A percentile compares a stretch with the other conserved stretches of the same genome.
phyloP scores from a whole-genome alignment of 148 eudicot genomes.

The Salicornia ramosissima region DNA sequence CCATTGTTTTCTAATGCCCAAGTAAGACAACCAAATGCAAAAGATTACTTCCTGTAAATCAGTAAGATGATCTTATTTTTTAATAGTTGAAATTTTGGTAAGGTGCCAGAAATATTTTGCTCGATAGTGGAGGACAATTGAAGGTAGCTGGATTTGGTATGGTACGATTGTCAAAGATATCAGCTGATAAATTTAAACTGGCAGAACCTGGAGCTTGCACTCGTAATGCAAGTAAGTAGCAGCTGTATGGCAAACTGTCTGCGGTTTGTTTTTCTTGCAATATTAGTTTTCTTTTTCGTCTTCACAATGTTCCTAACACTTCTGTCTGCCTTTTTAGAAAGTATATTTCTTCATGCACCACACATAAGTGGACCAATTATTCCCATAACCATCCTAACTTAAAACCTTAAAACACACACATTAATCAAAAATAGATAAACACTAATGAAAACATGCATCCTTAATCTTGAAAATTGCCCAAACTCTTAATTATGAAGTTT shows the following conservation, averaged over 20 bases:
- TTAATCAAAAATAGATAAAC: too few relatives aligned
- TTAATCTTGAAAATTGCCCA: too few relatives aligned
- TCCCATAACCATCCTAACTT: too few relatives aligned
- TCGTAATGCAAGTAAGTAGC: constrained; percentile 63
- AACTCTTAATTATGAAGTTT: too few relatives aligned
- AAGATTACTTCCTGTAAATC: constrained; percentile 22
- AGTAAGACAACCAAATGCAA: constrained; percentile 76
- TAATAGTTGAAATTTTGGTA: constrained; percentile 76
- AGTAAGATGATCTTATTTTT: constrained; percentile 29
- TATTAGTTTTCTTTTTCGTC: background rate
- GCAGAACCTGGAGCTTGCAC: constrained; percentile 40
- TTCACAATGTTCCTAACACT: background rate
- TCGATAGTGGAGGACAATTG: constrained; percentile 82
- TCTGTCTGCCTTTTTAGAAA: background rate
- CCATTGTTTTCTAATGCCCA: constrained; percentile 84
- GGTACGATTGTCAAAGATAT: constrained; percentile 58
- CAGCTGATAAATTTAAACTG: constrained; percentile 69
- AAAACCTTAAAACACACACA: too few relatives aligned
- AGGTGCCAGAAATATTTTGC: constrained; percentile 99
- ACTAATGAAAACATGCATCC: too few relatives aligned
- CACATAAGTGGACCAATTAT: too few relatives aligned
- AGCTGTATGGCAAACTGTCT: background rate
- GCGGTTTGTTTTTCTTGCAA: background rate
- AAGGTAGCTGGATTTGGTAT: constrained; percentile 94
- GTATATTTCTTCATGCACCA: too few relatives aligned